Evolutionary conservation across 148 eudicot species (phyloP).

Genomic region (Camellia granthamiana): DNA sequence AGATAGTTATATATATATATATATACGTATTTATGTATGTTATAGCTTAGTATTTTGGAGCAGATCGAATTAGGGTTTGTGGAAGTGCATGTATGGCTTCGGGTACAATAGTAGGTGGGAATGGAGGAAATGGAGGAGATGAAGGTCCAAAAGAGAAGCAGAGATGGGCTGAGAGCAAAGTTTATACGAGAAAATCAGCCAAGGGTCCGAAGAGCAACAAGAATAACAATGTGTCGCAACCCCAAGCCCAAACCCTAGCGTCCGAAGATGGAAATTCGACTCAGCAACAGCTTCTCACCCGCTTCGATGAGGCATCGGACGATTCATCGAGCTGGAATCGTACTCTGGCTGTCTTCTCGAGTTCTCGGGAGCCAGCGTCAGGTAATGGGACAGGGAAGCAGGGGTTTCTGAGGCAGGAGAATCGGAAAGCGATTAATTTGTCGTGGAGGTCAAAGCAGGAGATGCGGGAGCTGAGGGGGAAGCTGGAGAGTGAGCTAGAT

Average conservation of each 20-base stretch:
- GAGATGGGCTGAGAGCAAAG: conserved; percentile 45
- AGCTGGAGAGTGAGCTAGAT: conserved; percentile 69
- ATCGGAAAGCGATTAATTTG: conserved; percentile 55
- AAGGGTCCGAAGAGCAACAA: conserved; percentile 40
- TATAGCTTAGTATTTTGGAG: not conserved
- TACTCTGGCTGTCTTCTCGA: conserved; percentile 3
- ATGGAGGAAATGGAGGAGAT: conserved; percentile 37
- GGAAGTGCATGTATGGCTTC: conserved; percentile 25
- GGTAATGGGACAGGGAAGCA: conserved; percentile 32
- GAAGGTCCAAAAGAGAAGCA: conserved; percentile 40
- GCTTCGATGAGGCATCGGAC: conserved; percentile 33
- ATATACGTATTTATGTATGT: too few species aligned
- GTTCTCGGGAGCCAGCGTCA: conserved; percentile 16
- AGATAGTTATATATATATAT: not conserved
- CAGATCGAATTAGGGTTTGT: conserved; percentile 10
- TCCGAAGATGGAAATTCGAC: conserved; percentile 25
- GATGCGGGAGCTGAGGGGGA: conserved; percentile 56
- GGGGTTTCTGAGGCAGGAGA: conserved; percentile 45
- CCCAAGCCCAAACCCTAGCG: conserved; percentile 18
- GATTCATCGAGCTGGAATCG: conserved; percentile 42
- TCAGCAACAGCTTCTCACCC: conserved; percentile 23
- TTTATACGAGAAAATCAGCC: conserved; percentile 58
- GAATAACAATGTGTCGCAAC: conserved; percentile 11
- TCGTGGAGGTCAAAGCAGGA: conserved; percentile 67
- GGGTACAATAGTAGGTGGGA: conserved; percentile 25